Percentiles rank a stretch among this genome's conserved stretches.
These are phyloP conservation scores for Polygonum aviculare DNA, from an alignment of 148 eudicot genomes.

Conservation along the genomic window DNA sequence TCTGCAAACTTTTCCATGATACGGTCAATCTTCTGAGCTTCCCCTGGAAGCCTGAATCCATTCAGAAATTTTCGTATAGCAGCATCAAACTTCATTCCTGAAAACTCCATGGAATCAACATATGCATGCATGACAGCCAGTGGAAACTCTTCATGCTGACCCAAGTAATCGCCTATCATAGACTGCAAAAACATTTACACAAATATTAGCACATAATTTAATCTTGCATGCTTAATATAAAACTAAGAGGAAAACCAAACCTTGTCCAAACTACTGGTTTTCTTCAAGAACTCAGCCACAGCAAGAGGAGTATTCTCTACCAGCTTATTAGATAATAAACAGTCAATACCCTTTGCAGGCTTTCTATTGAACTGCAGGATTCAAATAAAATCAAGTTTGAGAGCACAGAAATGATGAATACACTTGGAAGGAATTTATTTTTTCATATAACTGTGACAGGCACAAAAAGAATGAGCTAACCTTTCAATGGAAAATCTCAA, in stretches of 20 bases:
- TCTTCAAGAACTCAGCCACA: conserved; percentile 87
- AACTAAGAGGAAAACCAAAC: conserved; percentile 20
- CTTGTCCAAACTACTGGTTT: conserved; percentile 73
- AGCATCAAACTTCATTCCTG: conserved; percentile 79
- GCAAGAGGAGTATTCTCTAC: conserved; percentile 77
- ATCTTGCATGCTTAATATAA: not conserved
- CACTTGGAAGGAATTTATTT: not conserved
- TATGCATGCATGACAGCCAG: conserved; percentile 96
- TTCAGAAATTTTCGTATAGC: conserved; percentile 86
- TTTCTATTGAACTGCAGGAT: conserved; percentile 70
- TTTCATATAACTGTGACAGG: not conserved
- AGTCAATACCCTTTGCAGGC: conserved; percentile 73
- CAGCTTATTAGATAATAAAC: conserved; percentile 68
- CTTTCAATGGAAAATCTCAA: not conserved
- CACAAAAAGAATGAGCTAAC: conserved; percentile 5
- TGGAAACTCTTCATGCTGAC: conserved; percentile 96
- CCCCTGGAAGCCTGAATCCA: conserved; percentile 98
- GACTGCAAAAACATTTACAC: conserved; percentile 43
- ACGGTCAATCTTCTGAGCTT: conserved; percentile 99
- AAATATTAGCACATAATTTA: not conserved
- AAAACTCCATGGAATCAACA: conserved; percentile 88
- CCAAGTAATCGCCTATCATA: conserved; percentile 95
- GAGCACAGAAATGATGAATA: not conserved
- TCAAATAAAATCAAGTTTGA: not conserved
- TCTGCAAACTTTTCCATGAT: conserved; percentile 99